Percentiles rank a stretch among this genome's conserved stretches.
These are phyloP conservation scores for Noccaea caerulescens DNA, from an alignment of 345 rosid species.

Conservation along the genomic window DNA sequence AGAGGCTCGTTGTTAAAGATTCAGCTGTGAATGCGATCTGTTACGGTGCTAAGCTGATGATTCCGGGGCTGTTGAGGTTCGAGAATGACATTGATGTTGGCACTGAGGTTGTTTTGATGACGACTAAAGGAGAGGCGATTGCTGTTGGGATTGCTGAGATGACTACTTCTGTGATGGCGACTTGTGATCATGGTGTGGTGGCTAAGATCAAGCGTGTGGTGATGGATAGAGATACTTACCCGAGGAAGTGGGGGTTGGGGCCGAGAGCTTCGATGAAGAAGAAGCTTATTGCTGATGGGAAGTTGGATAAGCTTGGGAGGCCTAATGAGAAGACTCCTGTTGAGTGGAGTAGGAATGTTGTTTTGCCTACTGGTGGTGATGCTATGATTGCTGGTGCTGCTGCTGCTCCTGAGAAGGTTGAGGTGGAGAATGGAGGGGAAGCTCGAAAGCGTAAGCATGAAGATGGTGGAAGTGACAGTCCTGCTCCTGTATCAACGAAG, in stretches of 20 bases:
- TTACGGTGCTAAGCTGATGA: conserved; percentile 94
- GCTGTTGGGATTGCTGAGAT: conserved; percentile 96
- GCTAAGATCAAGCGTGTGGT: conserved; percentile 97
- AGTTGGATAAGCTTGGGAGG: conserved; percentile 87
- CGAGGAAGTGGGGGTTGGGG: conserved; percentile 96
- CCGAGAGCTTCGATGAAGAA: conserved; percentile 88
- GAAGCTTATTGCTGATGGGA: conserved; percentile 81
- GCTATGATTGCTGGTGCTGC: conserved; percentile 70
- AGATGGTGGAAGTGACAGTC: conserved; percentile 47
- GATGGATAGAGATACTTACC: conserved; percentile 97
- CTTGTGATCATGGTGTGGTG: conserved; percentile 95
- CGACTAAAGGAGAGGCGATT: conserved; percentile 93
- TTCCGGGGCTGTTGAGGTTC: conserved; percentile 85
- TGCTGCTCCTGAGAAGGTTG: conserved; percentile 49
- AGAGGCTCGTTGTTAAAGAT: conserved; percentile 91
- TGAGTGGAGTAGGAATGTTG: conserved; percentile 81
- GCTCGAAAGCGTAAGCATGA: conserved; percentile 59
- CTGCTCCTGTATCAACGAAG: conserved; percentile 56
- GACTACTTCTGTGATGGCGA: conserved; percentile 96
- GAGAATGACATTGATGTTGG: conserved; percentile 91
- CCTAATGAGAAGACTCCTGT: conserved; percentile 76
- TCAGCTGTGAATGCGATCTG: conserved; percentile 95
- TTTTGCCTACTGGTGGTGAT: conserved; percentile 77
- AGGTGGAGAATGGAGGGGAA: conserved; percentile 51
- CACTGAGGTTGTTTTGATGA: conserved; percentile 90